Percentiles rank a stretch among this genome's conserved stretches.
Conservation (phyloP, 495 filamentous ascomycete species). For the Melanomma pulvis-pyrius region DNA sequence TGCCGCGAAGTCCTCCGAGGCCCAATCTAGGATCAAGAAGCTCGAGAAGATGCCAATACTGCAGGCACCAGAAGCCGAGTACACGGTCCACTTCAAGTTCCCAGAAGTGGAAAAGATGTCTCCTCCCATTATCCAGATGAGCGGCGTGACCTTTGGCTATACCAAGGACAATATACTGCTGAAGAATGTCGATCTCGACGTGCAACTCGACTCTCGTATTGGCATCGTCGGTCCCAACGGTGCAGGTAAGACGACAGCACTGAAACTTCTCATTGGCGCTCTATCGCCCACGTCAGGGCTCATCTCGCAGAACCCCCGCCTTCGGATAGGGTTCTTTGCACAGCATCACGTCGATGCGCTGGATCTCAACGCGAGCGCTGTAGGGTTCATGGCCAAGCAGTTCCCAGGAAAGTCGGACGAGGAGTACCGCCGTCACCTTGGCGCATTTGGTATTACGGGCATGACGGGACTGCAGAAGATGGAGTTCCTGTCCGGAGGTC, state of each 20-base stretch:
- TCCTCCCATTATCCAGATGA: constrained; percentile 98
- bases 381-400: constrained; percentile 91
- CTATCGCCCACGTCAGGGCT: constrained; percentile 75
- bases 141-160: constrained; percentile 89
- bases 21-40: constrained; percentile 98
- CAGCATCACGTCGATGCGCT: constrained; percentile 98
- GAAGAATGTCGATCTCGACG: constrained; percentile 85
- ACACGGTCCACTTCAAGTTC: constrained; percentile 96
- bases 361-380: constrained; percentile 83
- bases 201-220: constrained; percentile 96
- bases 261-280: constrained; percentile 91
- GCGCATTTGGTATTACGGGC: constrained; percentile 97
- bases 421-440: constrained; percentile 93
- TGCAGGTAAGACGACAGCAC: constrained; percentile 94
- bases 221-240: constrained; percentile 99
- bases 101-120: constrained; percentile 97
- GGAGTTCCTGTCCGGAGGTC: constrained; percentile 90
- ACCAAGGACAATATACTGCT: constrained; percentile 77
- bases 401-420: constrained; percentile 92
- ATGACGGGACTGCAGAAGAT: constrained; percentile 97
- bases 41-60: constrained; percentile 94
- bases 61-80: constrained; percentile 88
- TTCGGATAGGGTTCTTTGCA: constrained; percentile 94
- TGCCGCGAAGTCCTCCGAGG: constrained; percentile 96
- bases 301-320: constrained; percentile 82